These are phyloP conservation scores for Suhomyces wounanorum DNA, from an alignment of 1,139 yeast genomes.

Conservation along the genomic window DNA sequence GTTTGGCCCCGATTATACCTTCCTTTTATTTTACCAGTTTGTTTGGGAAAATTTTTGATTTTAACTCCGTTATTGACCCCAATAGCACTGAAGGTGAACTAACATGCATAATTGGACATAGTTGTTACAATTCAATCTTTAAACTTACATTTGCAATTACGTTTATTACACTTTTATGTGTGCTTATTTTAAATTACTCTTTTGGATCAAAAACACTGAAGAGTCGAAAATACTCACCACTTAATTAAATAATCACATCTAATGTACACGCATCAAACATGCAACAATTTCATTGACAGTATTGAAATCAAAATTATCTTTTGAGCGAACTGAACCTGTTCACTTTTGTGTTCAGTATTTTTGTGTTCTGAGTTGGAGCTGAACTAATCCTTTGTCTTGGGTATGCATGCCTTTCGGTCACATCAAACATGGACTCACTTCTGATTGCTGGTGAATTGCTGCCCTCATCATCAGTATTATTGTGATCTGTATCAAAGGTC, in stretches of 20 bases:
- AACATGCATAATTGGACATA: slow-evolving; percentile 40
- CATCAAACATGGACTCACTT: slow-evolving; percentile 19
- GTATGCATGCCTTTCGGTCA: slow-evolving; percentile 34
- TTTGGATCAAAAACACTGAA: neutral
- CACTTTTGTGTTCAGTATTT: slow-evolving; percentile 23
- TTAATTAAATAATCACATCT: neutral
- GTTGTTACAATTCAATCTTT: slow-evolving; percentile 49
- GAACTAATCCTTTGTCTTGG: slow-evolving; percentile 34
- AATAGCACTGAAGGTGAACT: slow-evolving; percentile 1
- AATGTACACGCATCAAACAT: too few species aligned
- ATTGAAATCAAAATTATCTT: slow-evolving; percentile 9
- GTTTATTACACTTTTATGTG: slow-evolving; percentile 14
- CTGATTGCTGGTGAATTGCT: slow-evolving; percentile 6
- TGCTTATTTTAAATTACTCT: slow-evolving; percentile 8
- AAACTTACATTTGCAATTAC: slow-evolving; percentile 28
- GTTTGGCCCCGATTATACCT: slow-evolving; percentile 55
- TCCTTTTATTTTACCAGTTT: slow-evolving; percentile 50
- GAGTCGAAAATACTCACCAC: neutral
- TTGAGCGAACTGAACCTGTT: slow-evolving; percentile 28
- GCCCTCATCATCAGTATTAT: slow-evolving; percentile 10
- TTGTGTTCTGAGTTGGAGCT: slow-evolving; percentile 19
- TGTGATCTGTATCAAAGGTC: slow-evolving; percentile 38
- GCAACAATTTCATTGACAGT: neutral
- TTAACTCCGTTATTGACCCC: slow-evolving; percentile 27
- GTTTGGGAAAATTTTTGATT: slow-evolving; percentile 56